Evolutionary conservation across 1,284 basidiomycete species (phyloP), one percentile per base, ranked within the genome.

Genomic region (Termitomyces sp.): DNA sequence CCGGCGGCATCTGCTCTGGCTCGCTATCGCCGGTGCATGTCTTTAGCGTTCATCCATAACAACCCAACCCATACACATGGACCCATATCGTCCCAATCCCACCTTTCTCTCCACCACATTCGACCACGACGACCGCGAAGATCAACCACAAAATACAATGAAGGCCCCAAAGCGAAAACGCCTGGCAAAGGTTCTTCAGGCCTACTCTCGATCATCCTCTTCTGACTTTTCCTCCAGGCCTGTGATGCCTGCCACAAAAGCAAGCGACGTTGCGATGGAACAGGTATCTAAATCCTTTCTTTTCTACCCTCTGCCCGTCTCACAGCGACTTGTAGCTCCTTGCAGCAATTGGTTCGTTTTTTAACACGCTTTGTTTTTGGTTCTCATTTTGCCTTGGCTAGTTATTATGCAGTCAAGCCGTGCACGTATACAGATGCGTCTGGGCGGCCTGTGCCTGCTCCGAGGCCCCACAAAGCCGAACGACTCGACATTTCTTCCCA

Each of bases 181-280:
- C 42, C 76, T 85, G 11, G 78, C 83, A 60, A 90, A 91, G 80
- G 86, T 84, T 48, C 42, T 62, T 58, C 24, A 14, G 50, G 18
- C 52, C 43, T 38, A 44, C 54, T 34, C 49, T 48, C 47, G 39
- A 49, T 42, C 49, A 41, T 55, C 46, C 50, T 56, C 45, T 45
- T 52, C 52, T 47, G 62, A 59, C 50, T 52, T 49, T 58, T 50
- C 49, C 54, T 42, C 50, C 60, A 88, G 86, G 87, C 87, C 41
- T 91, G 88, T 67, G 85, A 89, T 68, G 82, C 86, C 50, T 91
- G 88, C 66, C 88, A 91, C 66, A 88, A 86, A 67, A 84, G 81
- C 68, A 91, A 91, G 64, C 79, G 88, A 26, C 80, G 88, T 46
- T 91, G 88, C 68, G 88, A 91, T 66, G 88, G 88, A 35, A 88